Conservation (phyloP, 2,329 filamentous ascomycete genomes). For the Aspergillus latus region DNA sequence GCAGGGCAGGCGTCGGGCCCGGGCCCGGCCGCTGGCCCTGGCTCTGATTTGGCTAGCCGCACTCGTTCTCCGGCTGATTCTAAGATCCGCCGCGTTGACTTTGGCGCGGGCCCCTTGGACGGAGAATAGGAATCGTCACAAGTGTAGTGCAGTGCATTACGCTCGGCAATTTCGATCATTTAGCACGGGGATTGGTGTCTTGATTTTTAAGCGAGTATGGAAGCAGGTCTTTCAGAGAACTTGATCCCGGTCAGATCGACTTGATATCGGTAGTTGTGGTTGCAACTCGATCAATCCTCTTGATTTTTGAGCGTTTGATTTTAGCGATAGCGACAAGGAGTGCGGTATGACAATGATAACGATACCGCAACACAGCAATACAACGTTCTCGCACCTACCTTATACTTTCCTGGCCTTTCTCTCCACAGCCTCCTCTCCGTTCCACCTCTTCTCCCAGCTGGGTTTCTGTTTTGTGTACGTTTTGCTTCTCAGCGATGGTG, state of each 20-base stretch:
- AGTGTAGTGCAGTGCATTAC: not conserved
- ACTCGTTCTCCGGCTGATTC: not conserved
- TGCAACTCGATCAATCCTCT: too few relatives aligned
- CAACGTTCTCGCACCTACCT: too few relatives aligned
- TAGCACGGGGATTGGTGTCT: not conserved
- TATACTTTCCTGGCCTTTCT: too few relatives aligned
- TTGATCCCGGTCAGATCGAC: too few relatives aligned
- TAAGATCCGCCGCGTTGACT: conserved; percentile 9
- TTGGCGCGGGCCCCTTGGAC: not conserved
- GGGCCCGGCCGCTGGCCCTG: not conserved
- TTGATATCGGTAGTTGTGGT: too few relatives aligned
- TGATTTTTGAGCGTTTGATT: too few relatives aligned
- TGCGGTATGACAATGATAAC: too few relatives aligned
- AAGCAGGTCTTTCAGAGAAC: too few relatives aligned
- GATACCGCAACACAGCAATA: too few relatives aligned
- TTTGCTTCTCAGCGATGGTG: not conserved
- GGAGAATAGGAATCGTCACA: not conserved
- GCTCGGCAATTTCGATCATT: not conserved
- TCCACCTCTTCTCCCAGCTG: not conserved
- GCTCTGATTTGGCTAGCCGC: too few relatives aligned
- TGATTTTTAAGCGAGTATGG: not conserved
- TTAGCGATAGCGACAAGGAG: too few relatives aligned
- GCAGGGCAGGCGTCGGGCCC: conserved; percentile 24
- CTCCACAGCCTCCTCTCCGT: not conserved
- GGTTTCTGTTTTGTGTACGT: too few relatives aligned